phyloP scores from a whole-genome alignment of 441 rosid genomes.

The Pelargonium cotyledonis region DNA sequence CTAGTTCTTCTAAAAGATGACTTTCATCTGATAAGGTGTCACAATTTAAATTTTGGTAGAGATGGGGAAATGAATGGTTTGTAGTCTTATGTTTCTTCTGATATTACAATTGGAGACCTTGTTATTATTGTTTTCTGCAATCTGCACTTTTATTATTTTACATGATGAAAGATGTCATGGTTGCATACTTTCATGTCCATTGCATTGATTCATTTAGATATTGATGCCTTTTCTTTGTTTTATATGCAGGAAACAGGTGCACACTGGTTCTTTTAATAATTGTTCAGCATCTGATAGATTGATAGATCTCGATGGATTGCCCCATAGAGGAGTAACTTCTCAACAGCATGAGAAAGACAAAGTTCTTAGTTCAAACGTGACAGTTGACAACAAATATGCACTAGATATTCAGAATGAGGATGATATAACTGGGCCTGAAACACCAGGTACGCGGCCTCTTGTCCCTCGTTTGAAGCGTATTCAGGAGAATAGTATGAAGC shows the following conservation, averaged over 20 bases:
- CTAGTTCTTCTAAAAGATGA: not conserved
- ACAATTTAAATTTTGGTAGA: not conserved
- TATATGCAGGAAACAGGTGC: constrained; percentile 31
- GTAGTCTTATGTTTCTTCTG: not conserved
- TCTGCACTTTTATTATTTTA: not conserved
- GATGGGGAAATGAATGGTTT: too few relatives aligned
- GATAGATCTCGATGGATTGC: constrained; percentile 15
- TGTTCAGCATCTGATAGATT: constrained; percentile 20
- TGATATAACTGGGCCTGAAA: constrained; percentile 60
- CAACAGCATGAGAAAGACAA: constrained; percentile 25
- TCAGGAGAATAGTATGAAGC: constrained; percentile 39
- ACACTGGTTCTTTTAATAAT: constrained; percentile 14
- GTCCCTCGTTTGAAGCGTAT: constrained; percentile 65
- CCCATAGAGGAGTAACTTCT: constrained; percentile 18
- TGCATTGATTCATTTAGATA: not conserved
- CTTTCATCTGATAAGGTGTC: not conserved
- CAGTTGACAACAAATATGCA: constrained; percentile 20
- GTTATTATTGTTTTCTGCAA: not conserved
- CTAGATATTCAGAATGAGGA: constrained; percentile 24
- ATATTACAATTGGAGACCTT: not conserved
- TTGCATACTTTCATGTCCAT: not conserved
- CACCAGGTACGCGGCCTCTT: constrained; percentile 57
- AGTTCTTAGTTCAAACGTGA: constrained; percentile 22
- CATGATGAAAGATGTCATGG: not conserved
- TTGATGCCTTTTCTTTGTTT: not conserved